A percentile compares a stretch with the other conserved stretches of the same genome.
Conservation (phyloP, 495 filamentous ascomycete genomes). For the Aspergillus indologenus region DNA sequence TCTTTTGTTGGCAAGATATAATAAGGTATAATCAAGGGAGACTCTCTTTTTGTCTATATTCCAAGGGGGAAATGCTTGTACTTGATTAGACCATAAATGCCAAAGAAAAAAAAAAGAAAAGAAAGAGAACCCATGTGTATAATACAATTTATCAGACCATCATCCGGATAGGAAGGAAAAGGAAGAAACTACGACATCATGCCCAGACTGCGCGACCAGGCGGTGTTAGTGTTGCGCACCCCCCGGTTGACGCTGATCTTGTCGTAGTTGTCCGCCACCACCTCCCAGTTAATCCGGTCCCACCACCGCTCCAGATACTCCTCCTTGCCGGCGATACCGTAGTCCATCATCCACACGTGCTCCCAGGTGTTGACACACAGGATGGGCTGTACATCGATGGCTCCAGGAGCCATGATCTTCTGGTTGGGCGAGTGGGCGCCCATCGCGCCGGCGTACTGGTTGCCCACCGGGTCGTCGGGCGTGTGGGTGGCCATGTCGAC, state of each 20-base stretch:
- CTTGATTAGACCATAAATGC: slow-evolving; percentile 12
- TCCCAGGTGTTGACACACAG: slow-evolving; percentile 96
- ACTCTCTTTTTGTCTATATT: not conserved
- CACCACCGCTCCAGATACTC: slow-evolving; percentile 80
- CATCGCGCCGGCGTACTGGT: slow-evolving; percentile 49
- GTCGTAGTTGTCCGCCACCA: slow-evolving; percentile 55
- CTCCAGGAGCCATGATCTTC: slow-evolving; percentile 60
- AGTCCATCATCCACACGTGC: slow-evolving; percentile 87
- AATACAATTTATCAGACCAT: slow-evolving; percentile 29
- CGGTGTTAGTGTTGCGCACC: slow-evolving; percentile 20
- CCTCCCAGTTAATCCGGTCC: slow-evolving; percentile 79
- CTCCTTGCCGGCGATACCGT: slow-evolving; percentile 75
- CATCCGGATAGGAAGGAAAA: slow-evolving; percentile 3
- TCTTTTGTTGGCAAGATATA: too few species aligned
- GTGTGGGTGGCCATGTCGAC: slow-evolving; percentile 74
- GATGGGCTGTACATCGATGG: slow-evolving; percentile 66
- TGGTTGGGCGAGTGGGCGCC: slow-evolving; percentile 44
- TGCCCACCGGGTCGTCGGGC: slow-evolving; percentile 35
- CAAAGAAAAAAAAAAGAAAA: slow-evolving; percentile 17
- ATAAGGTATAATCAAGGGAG: too few species aligned
- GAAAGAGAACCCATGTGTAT: slow-evolving; percentile 23
- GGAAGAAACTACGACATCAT: slow-evolving; percentile 33
- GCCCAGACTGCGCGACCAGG: slow-evolving; percentile 29
- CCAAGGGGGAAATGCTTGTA: not conserved
- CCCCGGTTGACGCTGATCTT: slow-evolving; percentile 24